phyloP scores from a whole-genome alignment of 768 basidiomycete genomes.

The Auricularia sp. region DNA sequence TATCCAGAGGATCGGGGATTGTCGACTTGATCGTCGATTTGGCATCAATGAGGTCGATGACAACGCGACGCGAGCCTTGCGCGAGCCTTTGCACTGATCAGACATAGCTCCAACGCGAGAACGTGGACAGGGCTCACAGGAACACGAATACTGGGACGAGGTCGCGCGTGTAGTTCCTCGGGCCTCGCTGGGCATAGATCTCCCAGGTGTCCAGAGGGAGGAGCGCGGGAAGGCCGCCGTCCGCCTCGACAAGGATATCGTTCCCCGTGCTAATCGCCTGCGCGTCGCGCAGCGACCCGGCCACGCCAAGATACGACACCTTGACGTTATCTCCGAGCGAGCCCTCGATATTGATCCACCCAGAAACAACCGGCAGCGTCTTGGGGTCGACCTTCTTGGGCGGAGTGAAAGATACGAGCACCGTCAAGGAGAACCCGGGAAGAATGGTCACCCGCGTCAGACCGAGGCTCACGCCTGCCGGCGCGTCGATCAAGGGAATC shows the following conservation, averaged over 20 bases:
- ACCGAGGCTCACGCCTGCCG: slow-evolving; percentile 38
- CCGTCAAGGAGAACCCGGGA: slow-evolving; percentile 30
- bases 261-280: neutral
- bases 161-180: neutral
- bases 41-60: neutral
- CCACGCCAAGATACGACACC: neutral
- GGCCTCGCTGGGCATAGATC: neutral
- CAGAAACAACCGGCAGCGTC: slow-evolving; percentile 49
- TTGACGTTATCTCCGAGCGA: neutral
- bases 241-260: neutral
- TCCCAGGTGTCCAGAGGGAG: neutral
- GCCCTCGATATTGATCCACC: slow-evolving; percentile 34
- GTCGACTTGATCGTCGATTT: neutral
- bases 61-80: neutral
- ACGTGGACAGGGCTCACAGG: neutral
- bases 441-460: slow-evolving; percentile 31
- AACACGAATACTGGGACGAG: neutral
- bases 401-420: slow-evolving; percentile 36
- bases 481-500: slow-evolving; percentile 33
- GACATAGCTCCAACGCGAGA: neutral
- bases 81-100: neutral
- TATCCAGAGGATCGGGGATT: neutral
- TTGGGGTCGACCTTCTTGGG: slow-evolving; percentile 32
- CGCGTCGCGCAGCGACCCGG: neutral
- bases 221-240: slow-evolving; percentile 1